Base-by-base conservation (phyloP, 2,329 filamentous ascomycete species). In the Xylaria digitata region DNA sequence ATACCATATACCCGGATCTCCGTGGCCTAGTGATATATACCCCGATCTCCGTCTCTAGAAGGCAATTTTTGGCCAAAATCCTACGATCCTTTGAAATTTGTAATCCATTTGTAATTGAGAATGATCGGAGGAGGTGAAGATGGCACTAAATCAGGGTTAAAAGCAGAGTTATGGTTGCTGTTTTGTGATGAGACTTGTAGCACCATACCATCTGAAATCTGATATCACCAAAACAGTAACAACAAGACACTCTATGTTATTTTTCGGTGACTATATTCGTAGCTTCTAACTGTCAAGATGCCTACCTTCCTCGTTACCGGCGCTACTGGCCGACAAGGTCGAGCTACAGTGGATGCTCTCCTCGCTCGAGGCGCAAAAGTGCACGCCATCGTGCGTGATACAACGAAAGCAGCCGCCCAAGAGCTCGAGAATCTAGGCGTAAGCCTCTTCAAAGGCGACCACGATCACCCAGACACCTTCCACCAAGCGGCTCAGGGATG, bases 321-420 rank as follows among this genome's bases (percentile, higher is more conserved):
- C 54, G 78, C 78, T 11, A 76, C 77, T 8, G 78, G 78, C 26
- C 70, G 73, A 6, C 78, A 80, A 58, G 73, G 76, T 68, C 73
- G 66, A 57, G 73, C 67, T 60, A 67, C 72, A 30, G 76, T 78
- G 65, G 72, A 42, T 3, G 71, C 78, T 17, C 75, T 80, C 1
- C 76, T 80, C 2, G 57, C 65, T 19, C 71, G 76, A 0, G 77
- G 78, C 21, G 74, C 71, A 49, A 77, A 75, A n/a, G 61, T 80
- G 53, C 78, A 80, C 32, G 79, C 75, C 0, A 60, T 80, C 1
- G 78, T 80, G 0, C 78, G 78, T 50, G 69, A 80, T 53, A 73
- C 71, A 2, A 50, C 75, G 23, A 78, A 76, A 15, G 57, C 74
- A 2, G 74, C 76, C 0, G 30, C 43, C 15, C 6, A 62, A 1